Evolutionary conservation across 1,284 basidiomycete genomes (phyloP).

Genomic region (Cystobasidium slooffiae): DNA sequence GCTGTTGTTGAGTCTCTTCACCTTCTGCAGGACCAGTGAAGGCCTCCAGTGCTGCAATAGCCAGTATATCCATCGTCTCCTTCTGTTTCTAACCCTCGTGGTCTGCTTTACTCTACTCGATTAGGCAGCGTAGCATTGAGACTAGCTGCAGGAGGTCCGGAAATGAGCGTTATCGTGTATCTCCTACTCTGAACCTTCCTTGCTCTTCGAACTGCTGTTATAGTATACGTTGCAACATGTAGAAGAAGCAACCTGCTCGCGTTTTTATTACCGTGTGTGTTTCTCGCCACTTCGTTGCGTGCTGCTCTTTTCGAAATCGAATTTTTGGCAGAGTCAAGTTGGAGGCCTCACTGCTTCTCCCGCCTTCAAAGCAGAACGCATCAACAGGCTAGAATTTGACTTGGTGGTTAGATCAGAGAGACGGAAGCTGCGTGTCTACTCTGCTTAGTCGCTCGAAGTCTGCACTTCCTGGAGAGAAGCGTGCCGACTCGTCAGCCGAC

Average conservation of each 20-base stretch:
- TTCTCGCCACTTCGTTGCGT: background rate
- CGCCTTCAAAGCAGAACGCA: slow-evolving; percentile 2
- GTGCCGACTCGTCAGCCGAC: background rate
- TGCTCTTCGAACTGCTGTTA: background rate
- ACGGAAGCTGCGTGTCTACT: too few relatives aligned
- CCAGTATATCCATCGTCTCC: slow-evolving; percentile 20
- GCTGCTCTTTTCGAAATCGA: background rate
- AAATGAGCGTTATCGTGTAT: background rate
- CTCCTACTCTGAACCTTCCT: background rate
- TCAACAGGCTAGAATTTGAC: background rate
- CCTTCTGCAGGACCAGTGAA: slow-evolving; percentile 17
- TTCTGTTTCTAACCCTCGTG: background rate
- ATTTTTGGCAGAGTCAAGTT: slow-evolving; percentile 7
- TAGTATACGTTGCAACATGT: too few relatives aligned
- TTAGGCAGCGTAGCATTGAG: slow-evolving; percentile 11
- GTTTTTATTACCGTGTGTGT: too few relatives aligned
- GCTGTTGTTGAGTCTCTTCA: background rate
- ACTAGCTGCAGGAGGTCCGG: too few relatives aligned
- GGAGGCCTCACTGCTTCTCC: background rate
- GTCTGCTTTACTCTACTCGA: background rate
- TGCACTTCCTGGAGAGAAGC: too few relatives aligned
- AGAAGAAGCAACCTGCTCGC: too few relatives aligned
- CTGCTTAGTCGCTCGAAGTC: too few relatives aligned
- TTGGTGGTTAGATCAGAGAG: too few relatives aligned
- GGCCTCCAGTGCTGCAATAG: slow-evolving; percentile 26